Base-by-base conservation (phyloP, 805 yeast species). In the Komagataella kurtzmanii region DNA sequence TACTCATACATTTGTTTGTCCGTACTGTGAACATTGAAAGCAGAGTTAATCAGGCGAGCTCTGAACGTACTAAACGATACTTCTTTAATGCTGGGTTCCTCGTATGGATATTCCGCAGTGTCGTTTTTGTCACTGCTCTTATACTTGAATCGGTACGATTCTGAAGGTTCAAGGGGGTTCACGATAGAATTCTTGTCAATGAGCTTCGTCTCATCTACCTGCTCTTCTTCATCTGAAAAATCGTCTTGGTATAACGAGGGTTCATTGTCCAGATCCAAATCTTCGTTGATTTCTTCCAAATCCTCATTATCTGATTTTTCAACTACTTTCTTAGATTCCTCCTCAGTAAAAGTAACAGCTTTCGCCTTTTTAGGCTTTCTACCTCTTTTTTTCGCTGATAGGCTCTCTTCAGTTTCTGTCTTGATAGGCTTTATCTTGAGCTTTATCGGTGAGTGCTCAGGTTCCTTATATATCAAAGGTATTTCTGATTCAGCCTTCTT, bases 401-500 rank as follows among this genome's bases (percentile, higher is more conserved):
- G n/a, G 10, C 40, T 30, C 40, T 30, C 56, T 24, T 55, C 52
- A 4, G 49, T 53, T 2, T 24, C 50, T 8, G 19, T 17, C 45
- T 30, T 12, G 53, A 47, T 8, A 18, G 50, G 53, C 45, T 51
- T 48, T 24, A 48, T 48, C 48, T 51, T 51, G 48, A 50, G 23
- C 36, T 51, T 51, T n/a, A 46, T 49, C 44, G 17, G 6, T 8
- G 21, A 45, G 44, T 8, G 19, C 44, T 18, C 40, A 50, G 10
- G 2, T 49, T 40, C 24, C 47, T 17, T 30, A 6, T 40, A 49
- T 17, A 24, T 17, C 6, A 19, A 23, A 7, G 47, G 43, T 18
- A 47, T 47, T 23, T 54, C 53, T 44, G 51, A 61, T 53, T 58
- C 63, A 53, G 44, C 47, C 62, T 58, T 74, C 67, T 54, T 71